phyloP scores from a whole-genome alignment of 2,329 filamentous ascomycete species.

The Achaetomium macrosporum region DNA sequence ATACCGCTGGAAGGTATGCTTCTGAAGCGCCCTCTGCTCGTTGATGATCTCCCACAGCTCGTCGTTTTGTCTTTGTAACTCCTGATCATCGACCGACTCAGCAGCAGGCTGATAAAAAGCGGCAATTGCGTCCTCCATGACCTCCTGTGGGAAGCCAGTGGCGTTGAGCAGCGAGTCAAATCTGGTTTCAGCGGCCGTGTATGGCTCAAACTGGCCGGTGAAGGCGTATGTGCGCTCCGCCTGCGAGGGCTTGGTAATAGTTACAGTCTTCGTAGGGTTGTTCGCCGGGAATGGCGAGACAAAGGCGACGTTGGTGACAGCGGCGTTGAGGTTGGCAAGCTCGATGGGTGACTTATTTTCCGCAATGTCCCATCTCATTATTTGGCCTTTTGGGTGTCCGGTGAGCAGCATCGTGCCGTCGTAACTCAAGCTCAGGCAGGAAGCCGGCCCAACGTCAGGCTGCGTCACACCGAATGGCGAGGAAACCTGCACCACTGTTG shows the following conservation, averaged over 20 bases:
- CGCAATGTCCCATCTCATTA: slow-evolving; percentile 74
- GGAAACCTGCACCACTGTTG: slow-evolving; percentile 51
- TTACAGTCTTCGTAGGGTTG: slow-evolving; percentile 44
- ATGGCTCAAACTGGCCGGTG: slow-evolving; percentile 54
- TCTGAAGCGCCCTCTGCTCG: slow-evolving; percentile 33
- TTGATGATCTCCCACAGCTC: slow-evolving; percentile 37
- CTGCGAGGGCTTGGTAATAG: slow-evolving; percentile 75
- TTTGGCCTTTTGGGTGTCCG: slow-evolving; percentile 73
- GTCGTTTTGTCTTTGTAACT: slow-evolving; percentile 32
- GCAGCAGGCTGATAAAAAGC: slow-evolving; percentile 36
- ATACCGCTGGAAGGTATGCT: slow-evolving; percentile 28
- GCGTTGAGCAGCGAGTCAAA: slow-evolving; percentile 42
- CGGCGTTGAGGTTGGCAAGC: slow-evolving; percentile 67
- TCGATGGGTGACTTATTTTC: slow-evolving; percentile 62
- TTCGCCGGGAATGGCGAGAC: slow-evolving; percentile 51
- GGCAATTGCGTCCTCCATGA: slow-evolving; percentile 46
- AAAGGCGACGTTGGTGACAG: slow-evolving; percentile 77
- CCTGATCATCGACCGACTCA: slow-evolving; percentile 30
- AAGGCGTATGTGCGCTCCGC: slow-evolving; percentile 60
- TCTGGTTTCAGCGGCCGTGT: slow-evolving; percentile 35
- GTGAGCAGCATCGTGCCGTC: slow-evolving; percentile 76
- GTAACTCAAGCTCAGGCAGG: slow-evolving; percentile 69
- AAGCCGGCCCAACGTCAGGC: slow-evolving; percentile 58
- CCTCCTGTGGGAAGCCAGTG: slow-evolving; percentile 42
- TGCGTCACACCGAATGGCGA: slow-evolving; percentile 52